Evolutionary conservation across 2,329 filamentous ascomycete genomes (phyloP).

Genomic region (Cercospora zeae-maydis): DNA sequence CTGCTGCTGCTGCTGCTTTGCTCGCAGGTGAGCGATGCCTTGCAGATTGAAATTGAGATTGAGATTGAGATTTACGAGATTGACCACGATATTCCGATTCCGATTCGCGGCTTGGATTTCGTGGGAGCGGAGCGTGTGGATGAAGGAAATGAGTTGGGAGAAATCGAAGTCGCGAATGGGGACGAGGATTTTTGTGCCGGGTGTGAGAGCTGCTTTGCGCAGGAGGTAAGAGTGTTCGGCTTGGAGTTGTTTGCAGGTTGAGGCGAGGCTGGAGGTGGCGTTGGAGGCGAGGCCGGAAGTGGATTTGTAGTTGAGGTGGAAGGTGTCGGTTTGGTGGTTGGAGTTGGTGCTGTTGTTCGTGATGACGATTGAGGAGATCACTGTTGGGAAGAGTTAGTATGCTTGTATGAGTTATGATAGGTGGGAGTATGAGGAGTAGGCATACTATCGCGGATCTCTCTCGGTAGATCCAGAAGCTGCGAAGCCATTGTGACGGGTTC

Average conservation of each 20-base stretch:
- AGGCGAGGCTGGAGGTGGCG: conserved; percentile 7
- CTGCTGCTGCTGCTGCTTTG: background rate
- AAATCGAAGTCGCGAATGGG: conserved; percentile 24
- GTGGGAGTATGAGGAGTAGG: background rate
- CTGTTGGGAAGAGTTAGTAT: conserved; percentile 6
- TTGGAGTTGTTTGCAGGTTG: conserved; percentile 18
- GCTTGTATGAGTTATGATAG: background rate
- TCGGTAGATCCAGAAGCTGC: conserved; percentile 21
- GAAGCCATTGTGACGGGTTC: conserved; percentile 14
- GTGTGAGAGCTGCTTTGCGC: conserved; percentile 20
- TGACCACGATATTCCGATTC: conserved; percentile 18
- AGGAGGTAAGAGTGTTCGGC: conserved; percentile 20
- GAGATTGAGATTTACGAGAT: conserved; percentile 15
- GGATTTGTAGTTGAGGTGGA: conserved; percentile 11
- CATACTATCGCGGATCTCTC: conserved; percentile 23
- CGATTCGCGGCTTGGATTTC: conserved; percentile 18
- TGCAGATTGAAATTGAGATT: background rate
- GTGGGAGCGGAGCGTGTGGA: conserved; percentile 11
- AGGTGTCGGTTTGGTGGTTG: conserved; percentile 21
- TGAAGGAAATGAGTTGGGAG: conserved; percentile 16
- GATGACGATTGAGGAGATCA: conserved; percentile 22
- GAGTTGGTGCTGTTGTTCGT: background rate
- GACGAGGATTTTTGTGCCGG: conserved; percentile 14
- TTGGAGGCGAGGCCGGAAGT: conserved; percentile 1
- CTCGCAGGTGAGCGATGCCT: no score